Conservation (phyloP, 2,329 filamentous ascomycete genomes). For the Botryotinia calthae region DNA sequence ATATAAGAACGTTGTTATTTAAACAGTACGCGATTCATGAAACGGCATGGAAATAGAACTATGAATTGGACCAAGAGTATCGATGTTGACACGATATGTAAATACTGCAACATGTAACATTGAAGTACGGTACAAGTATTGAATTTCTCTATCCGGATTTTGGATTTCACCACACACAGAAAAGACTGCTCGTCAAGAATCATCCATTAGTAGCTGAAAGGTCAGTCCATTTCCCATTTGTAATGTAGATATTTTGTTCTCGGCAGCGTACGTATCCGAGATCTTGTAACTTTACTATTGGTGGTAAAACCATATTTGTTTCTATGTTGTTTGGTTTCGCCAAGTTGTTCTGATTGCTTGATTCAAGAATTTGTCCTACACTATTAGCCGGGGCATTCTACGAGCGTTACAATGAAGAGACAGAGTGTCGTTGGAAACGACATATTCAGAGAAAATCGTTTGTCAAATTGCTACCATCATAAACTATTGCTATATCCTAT, state of each 20-base stretch:
- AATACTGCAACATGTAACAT: not conserved
- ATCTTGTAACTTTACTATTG: not conserved
- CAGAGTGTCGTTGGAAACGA: too few relatives aligned
- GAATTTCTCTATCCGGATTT: not conserved
- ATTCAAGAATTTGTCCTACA: not conserved
- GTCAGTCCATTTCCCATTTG: not conserved
- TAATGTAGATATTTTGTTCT: not conserved
- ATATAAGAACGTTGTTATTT: too few relatives aligned
- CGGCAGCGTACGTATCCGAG: not conserved
- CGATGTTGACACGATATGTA: not conserved
- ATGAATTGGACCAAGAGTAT: not conserved
- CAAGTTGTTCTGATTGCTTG: not conserved
- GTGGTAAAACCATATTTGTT: not conserved
- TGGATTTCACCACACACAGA: not conserved
- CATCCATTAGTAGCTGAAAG: not conserved
- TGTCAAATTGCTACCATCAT: slow-evolving; percentile 4
- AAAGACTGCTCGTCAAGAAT: not conserved
- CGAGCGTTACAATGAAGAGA: too few relatives aligned
- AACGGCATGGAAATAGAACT: not conserved
- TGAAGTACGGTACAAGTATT: not conserved
- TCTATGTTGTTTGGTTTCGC: not conserved
- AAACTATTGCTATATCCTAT: not conserved
- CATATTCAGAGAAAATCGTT: not conserved
- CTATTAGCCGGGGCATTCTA: not conserved
- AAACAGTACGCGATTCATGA: too few relatives aligned